Evolutionary conservation across 352 stramenopile species (phyloP).

Genomic region (Phytophthora tubulina): DNA sequence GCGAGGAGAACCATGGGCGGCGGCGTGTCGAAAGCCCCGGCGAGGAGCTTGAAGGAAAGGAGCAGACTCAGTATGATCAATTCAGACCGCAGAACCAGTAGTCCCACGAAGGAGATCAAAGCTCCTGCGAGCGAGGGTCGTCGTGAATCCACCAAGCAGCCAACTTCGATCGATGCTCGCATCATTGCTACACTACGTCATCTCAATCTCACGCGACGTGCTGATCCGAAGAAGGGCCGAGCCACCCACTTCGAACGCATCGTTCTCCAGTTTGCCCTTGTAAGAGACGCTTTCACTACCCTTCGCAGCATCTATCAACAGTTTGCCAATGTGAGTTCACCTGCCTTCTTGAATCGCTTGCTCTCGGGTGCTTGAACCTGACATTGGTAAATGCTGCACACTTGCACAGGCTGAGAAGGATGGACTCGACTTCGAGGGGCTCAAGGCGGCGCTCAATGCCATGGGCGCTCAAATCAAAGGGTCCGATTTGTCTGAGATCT

Average conservation of each 20-base stretch:
- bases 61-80: conserved; percentile 3
- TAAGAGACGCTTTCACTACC: conserved; percentile 68
- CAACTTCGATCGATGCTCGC: conserved; percentile 68
- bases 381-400: conserved; percentile 2
- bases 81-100: conserved; percentile 23
- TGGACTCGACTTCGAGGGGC: conserved; percentile 71
- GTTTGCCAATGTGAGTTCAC: conserved; percentile 58
- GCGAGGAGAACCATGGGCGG: conserved; percentile 47
- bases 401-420: conserved; percentile 53
- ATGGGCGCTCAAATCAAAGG: conserved; percentile 78
- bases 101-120: conserved; percentile 12
- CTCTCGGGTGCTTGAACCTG: not conserved
- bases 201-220: conserved; percentile 65
- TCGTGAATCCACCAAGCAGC: conserved; percentile 46
- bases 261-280: conserved; percentile 75
- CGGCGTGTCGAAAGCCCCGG: conserved; percentile 41
- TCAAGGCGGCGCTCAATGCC: conserved; percentile 65
- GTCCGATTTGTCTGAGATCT: conserved; percentile 78
- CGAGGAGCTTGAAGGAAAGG: conserved; percentile 4
- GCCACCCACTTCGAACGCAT: conserved; percentile 80
- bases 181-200: conserved; percentile 75
- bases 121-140: conserved; percentile 26
- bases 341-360: conserved; percentile 8
- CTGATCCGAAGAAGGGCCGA: conserved; percentile 57
- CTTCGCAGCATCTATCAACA: conserved; percentile 76